Conservation (phyloP, 805 yeast species). For the Spathaspora girioi region DNA sequence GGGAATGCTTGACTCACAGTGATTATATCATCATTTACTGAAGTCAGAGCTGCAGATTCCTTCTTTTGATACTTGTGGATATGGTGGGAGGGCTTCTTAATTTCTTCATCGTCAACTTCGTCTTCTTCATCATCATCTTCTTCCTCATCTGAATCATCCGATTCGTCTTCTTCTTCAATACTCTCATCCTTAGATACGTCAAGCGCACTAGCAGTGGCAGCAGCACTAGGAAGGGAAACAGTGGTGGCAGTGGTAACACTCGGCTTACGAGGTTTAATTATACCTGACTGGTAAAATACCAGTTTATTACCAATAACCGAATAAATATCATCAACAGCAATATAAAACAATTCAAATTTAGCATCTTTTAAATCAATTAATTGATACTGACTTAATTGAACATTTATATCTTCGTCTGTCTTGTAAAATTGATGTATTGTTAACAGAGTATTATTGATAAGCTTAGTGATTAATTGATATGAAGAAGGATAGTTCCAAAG, state of each 20-base stretch:
- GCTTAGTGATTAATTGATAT: slow-evolving; percentile 32
- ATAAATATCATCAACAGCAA: slow-evolving; percentile 19
- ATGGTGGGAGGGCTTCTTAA: background rate
- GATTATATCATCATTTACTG: slow-evolving; percentile 22
- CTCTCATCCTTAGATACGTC: background rate
- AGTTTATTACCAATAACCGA: slow-evolving; percentile 18
- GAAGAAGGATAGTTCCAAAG: slow-evolving; percentile 41
- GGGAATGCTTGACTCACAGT: slow-evolving; percentile 39
- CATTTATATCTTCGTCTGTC: slow-evolving; percentile 19
- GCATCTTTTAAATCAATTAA: slow-evolving; percentile 17
- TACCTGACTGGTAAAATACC: slow-evolving; percentile 9
- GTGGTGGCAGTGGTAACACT: background rate
- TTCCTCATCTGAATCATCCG: slow-evolving; percentile 4
- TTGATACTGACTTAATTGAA: slow-evolving; percentile 13
- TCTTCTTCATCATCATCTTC: slow-evolving; percentile 4
- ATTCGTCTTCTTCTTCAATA: slow-evolving; percentile 3
- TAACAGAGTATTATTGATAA: slow-evolving; percentile 19
- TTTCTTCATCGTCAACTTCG: background rate
- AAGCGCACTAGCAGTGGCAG: background rate
- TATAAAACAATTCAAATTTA: slow-evolving; percentile 21
- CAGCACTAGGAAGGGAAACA: background rate
- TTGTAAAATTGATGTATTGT: slow-evolving; percentile 15
- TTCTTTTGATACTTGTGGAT: background rate
- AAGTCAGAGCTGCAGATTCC: background rate
- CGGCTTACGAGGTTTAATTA: background rate